Evolutionary conservation across 805 yeast species (phyloP).

Genomic region (Wickerhamomyces queroliae): DNA sequence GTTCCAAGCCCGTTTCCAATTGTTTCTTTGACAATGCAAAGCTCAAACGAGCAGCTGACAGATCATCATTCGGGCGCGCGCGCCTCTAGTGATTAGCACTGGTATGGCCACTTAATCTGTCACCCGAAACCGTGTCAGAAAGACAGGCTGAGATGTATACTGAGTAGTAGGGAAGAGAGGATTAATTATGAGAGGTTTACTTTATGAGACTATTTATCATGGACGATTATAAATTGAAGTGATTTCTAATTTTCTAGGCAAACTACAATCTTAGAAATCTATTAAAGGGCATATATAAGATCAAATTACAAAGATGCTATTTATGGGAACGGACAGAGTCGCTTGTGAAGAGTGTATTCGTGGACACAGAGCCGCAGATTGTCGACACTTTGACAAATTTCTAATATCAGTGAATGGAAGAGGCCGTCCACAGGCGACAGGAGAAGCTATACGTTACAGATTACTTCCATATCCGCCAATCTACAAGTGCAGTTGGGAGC

Average conservation of each 20-base stretch:
- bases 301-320: constrained; percentile 45
- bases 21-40: too few species aligned
- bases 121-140: too few species aligned
- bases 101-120: too few species aligned
- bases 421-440: constrained; percentile 66
- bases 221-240: too few species aligned
- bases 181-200: too few species aligned
- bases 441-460: constrained; percentile 12
- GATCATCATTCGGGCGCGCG: too few species aligned
- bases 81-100: too few species aligned
- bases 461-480: constrained; percentile 8
- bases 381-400: constrained; percentile 76
- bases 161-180: too few species aligned
- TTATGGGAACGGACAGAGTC: constrained; percentile 73
- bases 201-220: too few species aligned
- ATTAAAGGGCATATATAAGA: not conserved
- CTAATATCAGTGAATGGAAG: constrained; percentile 83
- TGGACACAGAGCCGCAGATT: constrained; percentile 87
- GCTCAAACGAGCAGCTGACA: too few species aligned
- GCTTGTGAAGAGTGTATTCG: constrained; percentile 86
- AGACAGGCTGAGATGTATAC: too few species aligned
- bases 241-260: not conserved
- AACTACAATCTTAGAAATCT: not conserved
- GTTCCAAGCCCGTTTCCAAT: not conserved
- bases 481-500: constrained; percentile 6